phyloP scores from a whole-genome alignment of 352 stramenopile genomes.

The Phytophthora hibernalis region DNA sequence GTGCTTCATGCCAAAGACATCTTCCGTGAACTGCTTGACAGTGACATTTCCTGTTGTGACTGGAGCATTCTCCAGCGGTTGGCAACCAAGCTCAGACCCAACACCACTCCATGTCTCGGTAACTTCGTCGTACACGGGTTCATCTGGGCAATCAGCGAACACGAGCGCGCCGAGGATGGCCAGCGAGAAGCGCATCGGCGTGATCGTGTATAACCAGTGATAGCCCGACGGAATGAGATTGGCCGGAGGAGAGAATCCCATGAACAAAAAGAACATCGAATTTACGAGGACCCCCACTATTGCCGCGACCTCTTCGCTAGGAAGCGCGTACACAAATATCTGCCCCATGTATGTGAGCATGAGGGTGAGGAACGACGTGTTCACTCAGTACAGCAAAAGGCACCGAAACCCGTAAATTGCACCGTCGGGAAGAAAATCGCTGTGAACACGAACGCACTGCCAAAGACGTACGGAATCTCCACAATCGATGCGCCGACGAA shows the following conservation, averaged over 20 bases:
- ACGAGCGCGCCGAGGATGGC: constrained; percentile 39
- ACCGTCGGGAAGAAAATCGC: constrained; percentile 53
- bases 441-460: constrained; percentile 42
- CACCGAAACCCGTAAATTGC: constrained; percentile 39
- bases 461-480: constrained; percentile 73
- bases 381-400: constrained; percentile 45
- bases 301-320: constrained; percentile 37
- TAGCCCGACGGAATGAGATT: constrained; percentile 42
- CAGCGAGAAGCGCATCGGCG: constrained; percentile 37
- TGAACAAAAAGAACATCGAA: constrained; percentile 47
- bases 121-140: constrained; percentile 32
- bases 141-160: constrained; percentile 39
- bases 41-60: constrained; percentile 38
- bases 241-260: constrained; percentile 42
- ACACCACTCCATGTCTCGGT: constrained; percentile 29
- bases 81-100: constrained; percentile 40
- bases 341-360: constrained; percentile 46
- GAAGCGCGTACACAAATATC: constrained; percentile 36
- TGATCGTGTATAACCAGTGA: constrained; percentile 53
- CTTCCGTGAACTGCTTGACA: constrained; percentile 55
- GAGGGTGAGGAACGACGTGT: constrained; percentile 38
- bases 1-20: constrained; percentile 58
- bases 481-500: constrained; percentile 62
- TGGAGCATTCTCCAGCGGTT: constrained; percentile 42
- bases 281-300: constrained; percentile 39